Evolutionary conservation across 192 early-diverging fungal genomes (phyloP), one percentile per base, ranked within the genome.

Genomic region (Ambispora gerdemannii): DNA sequence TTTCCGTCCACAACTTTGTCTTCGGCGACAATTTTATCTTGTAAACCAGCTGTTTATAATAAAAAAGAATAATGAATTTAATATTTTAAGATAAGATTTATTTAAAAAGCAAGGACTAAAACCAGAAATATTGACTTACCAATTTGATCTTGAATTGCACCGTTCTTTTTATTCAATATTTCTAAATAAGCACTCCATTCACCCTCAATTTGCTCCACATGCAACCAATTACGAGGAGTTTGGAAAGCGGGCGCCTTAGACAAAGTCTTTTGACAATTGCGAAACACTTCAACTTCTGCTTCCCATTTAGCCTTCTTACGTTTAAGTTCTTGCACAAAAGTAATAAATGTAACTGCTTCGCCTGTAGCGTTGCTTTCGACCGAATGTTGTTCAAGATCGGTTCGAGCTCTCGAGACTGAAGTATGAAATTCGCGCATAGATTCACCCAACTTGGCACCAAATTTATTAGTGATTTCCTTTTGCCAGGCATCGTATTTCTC

Each of bases 401-500:
- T 80, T 11, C 96, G 86, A 27, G 92, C 87, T 47, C 89, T 89
- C 24, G 89, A 82, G 22, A 99, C 85, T 0, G 78, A 79, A 30
- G 82, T 73, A 73, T 92, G 87, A 75, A 96, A 91, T 32, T 87
- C 84, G 49, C 88, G 85, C 90, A 98, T 97, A 31, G 89, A 86
- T 19, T 79, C 77, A 22, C 87, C 88, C 19, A 99, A 80, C 72
- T 88, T 89, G 59, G 73, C 77, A 4, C 94, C 96, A 76, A 97
- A 99, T 63, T 87, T 88, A 79, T 91, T 92, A 35, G 97, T 84
- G 22, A 98, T 90, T 72, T 99, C 98, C 32, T 88, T 85, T 75
- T 99, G 98, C 98, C 97, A 99, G 67, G 81, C 84, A 72, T 98
- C 98, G 82, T 99, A 98, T 74, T 96, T 95, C 49, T 89, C 86